Evolutionary conservation across 495 filamentous ascomycete species (phyloP), one percentile per base, ranked within the genome.

Genomic region (Lasiosphaeria miniovina): DNA sequence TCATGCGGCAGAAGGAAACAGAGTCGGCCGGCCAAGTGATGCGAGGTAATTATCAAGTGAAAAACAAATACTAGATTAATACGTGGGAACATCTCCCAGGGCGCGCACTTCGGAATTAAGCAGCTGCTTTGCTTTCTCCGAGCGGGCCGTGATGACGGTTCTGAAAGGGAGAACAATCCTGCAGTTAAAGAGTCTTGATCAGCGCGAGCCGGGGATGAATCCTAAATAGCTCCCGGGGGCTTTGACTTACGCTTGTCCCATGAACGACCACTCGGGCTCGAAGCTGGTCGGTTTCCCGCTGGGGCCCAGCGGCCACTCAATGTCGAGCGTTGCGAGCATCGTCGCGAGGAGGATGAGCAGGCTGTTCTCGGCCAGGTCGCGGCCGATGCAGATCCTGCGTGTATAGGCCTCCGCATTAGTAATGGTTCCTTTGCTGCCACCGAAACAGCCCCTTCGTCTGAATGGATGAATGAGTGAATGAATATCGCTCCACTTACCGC

Each of bases 241-340:
- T 2, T 12, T 34, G 31, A 65, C 70, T 58, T 48, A 72, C 70
- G 70, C 68, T 17, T 71, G 68, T 2, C 70, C 70, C 57, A 58
- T 65, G 9, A 65, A 67, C 9, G 66, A 69, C 64, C 64, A 72
- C 48, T 70, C 57, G 0, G 69, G 68, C 55, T 72, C 70, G 46
- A 71, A 69, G 3, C 50, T 56, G 6, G 34, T 14, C 14, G 61
- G 59, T 11, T 65, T 58, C 6, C 70, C 68, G 48, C 71, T 64
- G 4, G 54, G 51, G 0, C 63, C 69, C 31, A 57, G n/a, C 1
- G 70, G 70, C 62, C 61, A 65, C n/a, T 59, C 61, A 36, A 72
- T 66, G 4, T 72, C 64, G 4, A 69, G 12, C 0, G 64, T 71
- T 0, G 70, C 66, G 11, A 72, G 43, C 61, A 72, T 64, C 12